Conservation (phyloP, 495 filamentous ascomycete genomes). For the Neurospora sp. region DNA sequence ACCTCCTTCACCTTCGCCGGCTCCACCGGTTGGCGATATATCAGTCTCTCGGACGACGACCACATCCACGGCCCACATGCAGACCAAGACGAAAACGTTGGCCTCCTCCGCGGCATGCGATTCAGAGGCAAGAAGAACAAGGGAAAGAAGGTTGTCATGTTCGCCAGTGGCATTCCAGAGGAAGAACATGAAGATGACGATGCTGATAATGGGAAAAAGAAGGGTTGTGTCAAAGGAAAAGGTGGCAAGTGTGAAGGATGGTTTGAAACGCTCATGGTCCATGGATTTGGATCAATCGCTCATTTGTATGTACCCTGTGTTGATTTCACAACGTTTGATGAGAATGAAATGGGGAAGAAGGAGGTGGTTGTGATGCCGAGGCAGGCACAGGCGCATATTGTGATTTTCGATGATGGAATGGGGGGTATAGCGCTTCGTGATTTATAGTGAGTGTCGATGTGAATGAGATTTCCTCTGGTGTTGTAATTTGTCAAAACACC, state of each 20-base stretch:
- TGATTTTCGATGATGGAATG: background rate
- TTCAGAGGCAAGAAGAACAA: background rate
- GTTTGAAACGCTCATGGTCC: background rate
- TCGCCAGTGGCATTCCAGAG: background rate
- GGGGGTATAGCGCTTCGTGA: background rate
- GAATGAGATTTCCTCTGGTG: background rate
- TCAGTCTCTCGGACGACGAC: background rate
- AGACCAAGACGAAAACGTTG: background rate
- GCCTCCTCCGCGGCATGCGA: background rate
- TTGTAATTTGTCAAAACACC: no score
- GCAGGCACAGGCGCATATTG: background rate
- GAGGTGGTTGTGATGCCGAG: background rate
- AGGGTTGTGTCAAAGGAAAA: background rate
- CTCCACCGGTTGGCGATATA: background rate
- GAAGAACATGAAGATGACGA: background rate
- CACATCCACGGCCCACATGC: background rate
- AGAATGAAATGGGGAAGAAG: background rate
- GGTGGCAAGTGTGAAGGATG: background rate
- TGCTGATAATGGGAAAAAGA: background rate
- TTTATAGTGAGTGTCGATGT: background rate
- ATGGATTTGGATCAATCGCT: background rate
- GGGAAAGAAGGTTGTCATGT: background rate
- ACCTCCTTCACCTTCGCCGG: background rate
- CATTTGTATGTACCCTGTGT: background rate
- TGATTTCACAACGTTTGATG: background rate